These are phyloP conservation scores for Curvularia lunata DNA, from an alignment of 2,329 filamentous ascomycete genomes.

Conservation along the genomic window DNA sequence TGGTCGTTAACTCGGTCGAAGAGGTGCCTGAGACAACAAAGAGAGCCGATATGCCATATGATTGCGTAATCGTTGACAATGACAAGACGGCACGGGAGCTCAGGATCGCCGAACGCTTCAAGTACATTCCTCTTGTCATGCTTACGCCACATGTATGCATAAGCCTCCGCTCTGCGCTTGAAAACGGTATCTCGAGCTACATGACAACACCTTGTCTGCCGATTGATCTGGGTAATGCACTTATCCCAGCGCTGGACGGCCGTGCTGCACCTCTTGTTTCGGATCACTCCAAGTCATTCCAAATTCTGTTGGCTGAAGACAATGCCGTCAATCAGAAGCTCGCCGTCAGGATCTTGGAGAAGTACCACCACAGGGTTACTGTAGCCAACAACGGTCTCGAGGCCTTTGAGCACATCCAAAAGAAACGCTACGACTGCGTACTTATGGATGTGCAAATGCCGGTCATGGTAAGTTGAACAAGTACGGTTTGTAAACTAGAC, in stretches of 20 bases:
- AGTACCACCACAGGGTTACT: slow-evolving; percentile 90
- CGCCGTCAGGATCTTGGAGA: slow-evolving; percentile 95
- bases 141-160: slow-evolving; percentile 88
- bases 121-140: slow-evolving; percentile 95
- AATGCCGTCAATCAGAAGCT: slow-evolving; percentile 96
- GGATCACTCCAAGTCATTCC: slow-evolving; percentile 93
- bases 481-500: slow-evolving; percentile 14
- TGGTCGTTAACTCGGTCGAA: slow-evolving; percentile 80
- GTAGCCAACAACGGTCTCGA: slow-evolving; percentile 96
- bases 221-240: slow-evolving; percentile 93
- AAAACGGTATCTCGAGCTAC: slow-evolving; percentile 97
- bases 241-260: slow-evolving; percentile 94
- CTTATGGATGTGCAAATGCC: slow-evolving; percentile 99
- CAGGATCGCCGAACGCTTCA: slow-evolving; percentile 90
- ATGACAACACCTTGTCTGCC: slow-evolving; percentile 97
- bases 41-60: slow-evolving; percentile 69
- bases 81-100: slow-evolving; percentile 87
- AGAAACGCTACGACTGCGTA: slow-evolving; percentile 92
- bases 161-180: slow-evolving; percentile 89
- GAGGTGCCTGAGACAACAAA: slow-evolving; percentile 65
- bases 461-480: slow-evolving; percentile 75
- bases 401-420: slow-evolving; percentile 89
- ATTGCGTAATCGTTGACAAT: slow-evolving; percentile 94
- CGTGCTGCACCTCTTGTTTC: slow-evolving; percentile 88
- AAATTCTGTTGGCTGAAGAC: slow-evolving; percentile 94